These are phyloP conservation scores for Leccinum brunneo-olivaceum DNA, from an alignment of 1,284 basidiomycete species.

Conservation along the genomic window DNA sequence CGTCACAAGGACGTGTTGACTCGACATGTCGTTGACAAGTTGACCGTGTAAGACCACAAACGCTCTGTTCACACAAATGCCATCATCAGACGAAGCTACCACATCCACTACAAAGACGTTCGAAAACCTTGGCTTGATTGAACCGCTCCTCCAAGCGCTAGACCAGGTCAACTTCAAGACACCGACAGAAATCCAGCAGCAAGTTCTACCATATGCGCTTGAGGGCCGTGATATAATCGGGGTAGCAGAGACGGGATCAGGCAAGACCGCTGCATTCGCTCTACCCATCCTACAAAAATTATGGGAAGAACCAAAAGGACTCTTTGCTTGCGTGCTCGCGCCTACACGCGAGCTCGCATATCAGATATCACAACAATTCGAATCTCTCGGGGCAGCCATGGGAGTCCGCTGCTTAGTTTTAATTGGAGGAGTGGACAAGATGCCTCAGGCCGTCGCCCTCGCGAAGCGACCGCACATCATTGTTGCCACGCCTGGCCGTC, in stretches of 20 bases:
- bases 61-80: slow-evolving; percentile 31
- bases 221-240: slow-evolving; percentile 95
- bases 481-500: slow-evolving; percentile 94
- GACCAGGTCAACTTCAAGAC: slow-evolving; percentile 77
- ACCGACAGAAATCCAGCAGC: slow-evolving; percentile 90
- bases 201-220: slow-evolving; percentile 87
- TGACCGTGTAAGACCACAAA: slow-evolving; percentile 19
- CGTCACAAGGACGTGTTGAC: slow-evolving; percentile 50
- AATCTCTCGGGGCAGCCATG: slow-evolving; percentile 88
- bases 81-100: slow-evolving; percentile 53
- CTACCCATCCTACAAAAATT: slow-evolving; percentile 94
- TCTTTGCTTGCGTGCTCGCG: slow-evolving; percentile 92
- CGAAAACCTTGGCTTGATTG: slow-evolving; percentile 79
- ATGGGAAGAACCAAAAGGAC: slow-evolving; percentile 92
- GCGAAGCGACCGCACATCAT: slow-evolving; percentile 93
- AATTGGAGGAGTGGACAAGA: slow-evolving; percentile 94
- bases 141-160: slow-evolving; percentile 85
- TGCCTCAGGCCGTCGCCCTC: slow-evolving; percentile 88
- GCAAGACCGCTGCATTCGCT: slow-evolving; percentile 97
- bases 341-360: slow-evolving; percentile 98
- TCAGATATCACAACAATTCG: slow-evolving; percentile 96
- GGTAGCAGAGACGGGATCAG: slow-evolving; percentile 94
- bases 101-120: slow-evolving; percentile 52
- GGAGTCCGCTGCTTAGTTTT: slow-evolving; percentile 89
- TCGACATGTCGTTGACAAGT: slow-evolving; percentile 21